Evolutionary conservation across 1,284 basidiomycete species (phyloP).

Genomic region (Puccinia horiana): DNA sequence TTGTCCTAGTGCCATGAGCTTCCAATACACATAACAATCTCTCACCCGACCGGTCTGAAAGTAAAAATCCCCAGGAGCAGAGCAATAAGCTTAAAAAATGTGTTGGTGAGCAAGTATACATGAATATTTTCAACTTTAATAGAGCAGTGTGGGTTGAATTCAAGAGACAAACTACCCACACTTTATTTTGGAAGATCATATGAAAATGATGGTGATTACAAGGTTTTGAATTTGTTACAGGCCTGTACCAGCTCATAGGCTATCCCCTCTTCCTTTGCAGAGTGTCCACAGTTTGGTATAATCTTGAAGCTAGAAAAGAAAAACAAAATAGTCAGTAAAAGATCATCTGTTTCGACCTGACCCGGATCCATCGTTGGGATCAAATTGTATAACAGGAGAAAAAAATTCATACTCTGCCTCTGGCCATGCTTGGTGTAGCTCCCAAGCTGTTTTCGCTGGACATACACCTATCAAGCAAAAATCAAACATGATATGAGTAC

Average conservation of each 20-base stretch:
- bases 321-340: constrained; percentile 50
- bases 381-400: not conserved
- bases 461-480: constrained; percentile 58
- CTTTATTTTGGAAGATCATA: not conserved
- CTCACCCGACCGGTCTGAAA: no score
- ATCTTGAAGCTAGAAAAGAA: constrained; percentile 67
- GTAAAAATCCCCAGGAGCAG: no score
- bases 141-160: not conserved
- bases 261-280: constrained; percentile 75
- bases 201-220: not conserved
- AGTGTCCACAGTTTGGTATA: constrained; percentile 89
- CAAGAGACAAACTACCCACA: not conserved
- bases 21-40: no score
- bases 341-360: not conserved
- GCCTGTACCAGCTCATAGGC: constrained; percentile 73
- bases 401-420: constrained; percentile 62
- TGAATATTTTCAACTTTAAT: no score
- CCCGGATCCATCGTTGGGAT: not conserved
- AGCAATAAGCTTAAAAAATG: no score
- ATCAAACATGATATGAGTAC: not conserved
- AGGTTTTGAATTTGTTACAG: constrained; percentile 55
- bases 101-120: no score
- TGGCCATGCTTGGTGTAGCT: constrained; percentile 70
- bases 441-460: constrained; percentile 60
- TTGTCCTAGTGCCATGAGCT: no score